Evolutionary conservation across 2,329 filamentous ascomycete genomes (phyloP).

Genomic region (Fusarium setosum): DNA sequence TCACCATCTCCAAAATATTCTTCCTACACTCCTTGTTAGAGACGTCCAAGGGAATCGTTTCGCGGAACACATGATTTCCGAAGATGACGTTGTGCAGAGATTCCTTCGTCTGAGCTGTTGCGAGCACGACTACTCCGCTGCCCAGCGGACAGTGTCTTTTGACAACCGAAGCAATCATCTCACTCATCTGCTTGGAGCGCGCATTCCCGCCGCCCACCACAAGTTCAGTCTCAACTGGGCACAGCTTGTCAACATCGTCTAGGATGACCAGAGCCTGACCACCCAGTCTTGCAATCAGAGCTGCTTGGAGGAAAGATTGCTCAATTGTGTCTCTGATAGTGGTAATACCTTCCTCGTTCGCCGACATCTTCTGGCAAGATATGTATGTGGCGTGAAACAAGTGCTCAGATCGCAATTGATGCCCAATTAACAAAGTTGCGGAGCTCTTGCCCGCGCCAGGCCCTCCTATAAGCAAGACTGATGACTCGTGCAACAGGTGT

Average conservation of each 20-base stretch:
- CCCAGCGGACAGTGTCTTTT: constrained; percentile 85
- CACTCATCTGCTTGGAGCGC: constrained; percentile 90
- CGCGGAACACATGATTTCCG: constrained; percentile 90
- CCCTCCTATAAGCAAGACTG: neutral
- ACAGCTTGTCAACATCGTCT: constrained; percentile 93
- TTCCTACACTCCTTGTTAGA: constrained; percentile 92
- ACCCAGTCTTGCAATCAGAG: constrained; percentile 87
- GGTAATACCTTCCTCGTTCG: constrained; percentile 46
- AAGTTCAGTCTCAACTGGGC: constrained; percentile 92
- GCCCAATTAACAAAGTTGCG: neutral
- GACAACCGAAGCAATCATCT: constrained; percentile 85
- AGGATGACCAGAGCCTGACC: constrained; percentile 87
- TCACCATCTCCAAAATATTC: constrained; percentile 84
- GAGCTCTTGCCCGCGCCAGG: neutral
- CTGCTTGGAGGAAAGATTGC: constrained; percentile 84
- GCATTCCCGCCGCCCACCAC: constrained; percentile 95
- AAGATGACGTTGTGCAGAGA: constrained; percentile 90
- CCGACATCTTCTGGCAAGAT: neutral
- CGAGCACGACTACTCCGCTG: constrained; percentile 85
- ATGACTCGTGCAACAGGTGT: neutral
- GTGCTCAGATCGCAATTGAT: neutral
- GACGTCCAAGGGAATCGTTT: constrained; percentile 89
- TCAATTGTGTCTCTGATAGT: constrained; percentile 63
- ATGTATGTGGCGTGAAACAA: constrained; percentile 1
- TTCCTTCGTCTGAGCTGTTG: constrained; percentile 93